Conservation (phyloP, 2,329 filamentous ascomycete species). For the Penicillium sp. region DNA sequence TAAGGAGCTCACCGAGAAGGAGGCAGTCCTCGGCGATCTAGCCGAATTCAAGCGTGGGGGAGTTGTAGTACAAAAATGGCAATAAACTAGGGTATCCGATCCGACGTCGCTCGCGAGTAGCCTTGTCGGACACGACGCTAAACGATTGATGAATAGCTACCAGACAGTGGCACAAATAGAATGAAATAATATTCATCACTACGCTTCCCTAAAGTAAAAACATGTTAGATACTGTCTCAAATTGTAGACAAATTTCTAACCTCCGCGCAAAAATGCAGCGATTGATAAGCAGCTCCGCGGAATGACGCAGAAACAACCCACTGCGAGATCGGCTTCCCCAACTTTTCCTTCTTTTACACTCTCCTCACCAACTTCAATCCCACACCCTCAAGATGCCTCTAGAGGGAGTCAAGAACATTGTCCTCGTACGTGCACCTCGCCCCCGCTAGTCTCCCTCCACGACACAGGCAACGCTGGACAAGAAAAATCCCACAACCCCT, state of each 20-base stretch:
- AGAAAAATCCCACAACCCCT: constrained; percentile 23
- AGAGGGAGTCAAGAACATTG: constrained; percentile 49
- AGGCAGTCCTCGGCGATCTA: constrained; percentile 50
- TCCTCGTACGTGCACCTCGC: constrained; percentile 40
- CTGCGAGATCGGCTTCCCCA: constrained; percentile 25
- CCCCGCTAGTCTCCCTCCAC: background rate
- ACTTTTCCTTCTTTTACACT: constrained; percentile 8
- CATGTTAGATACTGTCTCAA: background rate
- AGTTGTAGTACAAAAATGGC: constrained; percentile 57
- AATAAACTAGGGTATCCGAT: constrained; percentile 23
- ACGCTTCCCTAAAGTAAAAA: background rate
- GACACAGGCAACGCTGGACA: background rate
- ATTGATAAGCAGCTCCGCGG: constrained; percentile 36
- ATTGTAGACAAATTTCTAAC: background rate
- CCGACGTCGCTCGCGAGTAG: background rate
- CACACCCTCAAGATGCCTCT: constrained; percentile 41
- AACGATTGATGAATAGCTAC: constrained; percentile 4
- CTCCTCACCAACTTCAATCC: constrained; percentile 2
- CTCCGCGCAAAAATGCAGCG: constrained; percentile 1
- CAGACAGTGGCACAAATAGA: constrained; percentile 6
- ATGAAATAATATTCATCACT: background rate
- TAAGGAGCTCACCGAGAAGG: constrained; percentile 64
- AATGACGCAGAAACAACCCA: constrained; percentile 31
- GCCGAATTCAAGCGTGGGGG: constrained; percentile 57
- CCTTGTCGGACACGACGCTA: background rate